These are phyloP conservation scores for Echeveria elegans DNA, from an alignment of 164 flowering plant genomes.

Conservation along the genomic window DNA sequence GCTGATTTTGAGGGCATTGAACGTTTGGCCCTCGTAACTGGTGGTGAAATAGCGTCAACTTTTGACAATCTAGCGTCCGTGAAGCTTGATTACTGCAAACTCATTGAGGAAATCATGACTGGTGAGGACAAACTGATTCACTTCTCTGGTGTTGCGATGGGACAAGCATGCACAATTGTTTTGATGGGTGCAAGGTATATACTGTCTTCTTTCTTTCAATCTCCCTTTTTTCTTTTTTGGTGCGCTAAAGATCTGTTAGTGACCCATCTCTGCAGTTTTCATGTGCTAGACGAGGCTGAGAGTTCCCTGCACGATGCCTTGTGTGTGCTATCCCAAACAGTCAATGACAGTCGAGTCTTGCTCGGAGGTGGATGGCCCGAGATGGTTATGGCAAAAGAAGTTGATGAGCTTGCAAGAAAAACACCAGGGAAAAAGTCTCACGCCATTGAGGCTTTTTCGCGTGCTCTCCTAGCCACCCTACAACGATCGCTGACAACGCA, in stretches of 20 bases:
- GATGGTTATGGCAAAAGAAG: background rate
- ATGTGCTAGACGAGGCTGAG: background rate
- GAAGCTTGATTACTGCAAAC: background rate
- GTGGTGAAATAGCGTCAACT: background rate
- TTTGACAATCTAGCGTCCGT: background rate
- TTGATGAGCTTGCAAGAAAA: background rate
- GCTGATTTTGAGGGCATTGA: background rate
- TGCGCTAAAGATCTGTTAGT: conserved; percentile 7
- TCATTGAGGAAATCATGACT: background rate
- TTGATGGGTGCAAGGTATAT: background rate
- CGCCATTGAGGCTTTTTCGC: background rate
- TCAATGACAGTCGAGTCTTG: background rate
- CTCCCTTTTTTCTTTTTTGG: too few species aligned
- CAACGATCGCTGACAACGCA: background rate
- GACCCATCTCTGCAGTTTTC: background rate
- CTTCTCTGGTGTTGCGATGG: background rate
- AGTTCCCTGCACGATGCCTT: background rate
- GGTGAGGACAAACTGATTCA: background rate
- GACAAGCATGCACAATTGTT: background rate
- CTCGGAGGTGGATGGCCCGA: background rate
- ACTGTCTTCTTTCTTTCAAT: too few species aligned
- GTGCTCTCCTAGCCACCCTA: background rate
- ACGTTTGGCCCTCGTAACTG: background rate
- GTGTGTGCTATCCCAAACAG: background rate
- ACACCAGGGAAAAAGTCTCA: background rate